Conservation (phyloP, 2,329 filamentous ascomycete genomes). For the Penicillium sp. region DNA sequence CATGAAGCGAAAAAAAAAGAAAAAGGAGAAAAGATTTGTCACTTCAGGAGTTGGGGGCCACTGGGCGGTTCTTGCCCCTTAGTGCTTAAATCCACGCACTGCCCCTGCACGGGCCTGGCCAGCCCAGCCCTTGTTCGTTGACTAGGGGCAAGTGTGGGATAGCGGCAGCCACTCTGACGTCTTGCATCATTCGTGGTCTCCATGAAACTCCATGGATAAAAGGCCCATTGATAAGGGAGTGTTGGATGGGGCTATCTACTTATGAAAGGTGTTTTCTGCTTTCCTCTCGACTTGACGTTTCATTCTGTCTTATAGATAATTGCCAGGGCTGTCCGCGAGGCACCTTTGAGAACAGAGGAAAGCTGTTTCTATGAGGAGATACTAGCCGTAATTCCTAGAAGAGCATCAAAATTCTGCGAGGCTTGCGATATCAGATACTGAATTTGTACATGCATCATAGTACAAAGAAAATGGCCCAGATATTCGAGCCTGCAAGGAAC, state of each 20-base stretch:
- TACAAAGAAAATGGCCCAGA: not conserved
- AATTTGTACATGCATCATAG: constrained; percentile 1
- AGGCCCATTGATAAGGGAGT: not conserved
- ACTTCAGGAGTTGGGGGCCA: constrained; percentile 14
- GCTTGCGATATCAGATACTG: not conserved
- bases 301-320: not conserved
- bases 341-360: not conserved
- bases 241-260: constrained; percentile 1
- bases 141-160: constrained; percentile 2
- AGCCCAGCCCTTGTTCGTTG: constrained; percentile 10
- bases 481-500: not conserved
- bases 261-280: not conserved
- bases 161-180: constrained; percentile 19
- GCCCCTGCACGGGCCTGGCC: constrained; percentile 11
- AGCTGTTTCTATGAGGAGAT: not conserved
- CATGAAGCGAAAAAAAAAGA: not conserved
- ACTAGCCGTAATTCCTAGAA: not conserved
- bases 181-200: constrained; percentile 1
- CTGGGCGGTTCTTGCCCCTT: not conserved
- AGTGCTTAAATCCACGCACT: constrained; percentile 30
- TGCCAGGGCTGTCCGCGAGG: constrained; percentile 2
- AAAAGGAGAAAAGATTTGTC: constrained; percentile 8
- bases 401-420: not conserved
- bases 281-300: not conserved
- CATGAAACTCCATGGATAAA: not conserved